Evolutionary conservation across 2,329 filamentous ascomycete species (phyloP), one percentile per base, ranked within the genome.

Genomic region (Botryosphaeria dothidea): DNA sequence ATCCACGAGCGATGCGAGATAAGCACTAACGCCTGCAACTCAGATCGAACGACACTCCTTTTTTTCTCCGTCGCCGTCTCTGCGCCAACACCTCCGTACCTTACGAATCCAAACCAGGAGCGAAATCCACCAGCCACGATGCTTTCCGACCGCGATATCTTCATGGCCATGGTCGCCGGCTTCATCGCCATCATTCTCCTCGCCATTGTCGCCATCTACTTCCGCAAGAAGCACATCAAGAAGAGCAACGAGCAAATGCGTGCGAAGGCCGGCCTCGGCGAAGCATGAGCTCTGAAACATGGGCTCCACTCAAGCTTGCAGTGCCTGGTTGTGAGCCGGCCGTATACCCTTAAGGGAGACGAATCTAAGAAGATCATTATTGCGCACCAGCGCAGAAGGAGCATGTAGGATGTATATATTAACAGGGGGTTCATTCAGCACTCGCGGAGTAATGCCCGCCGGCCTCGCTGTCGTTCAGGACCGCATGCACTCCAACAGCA

Each of bases 141-240:
- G 56, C 41, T 60, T 4, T n/a, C 56, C 41, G 27, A 23, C 56
- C 19, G 43, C 25, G 56, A 60, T 4, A 60, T 46, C 41, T 60
- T 60, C 56, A 46, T 60, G 25, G 56, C 56, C 19, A 19, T 60
- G 13, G 13, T 60, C 41, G 8, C 13, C 27, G 56, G 56, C 56
- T 46, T 60, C 27, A 9, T 60, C 27, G 56, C 23, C 27, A 15
- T 60, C n/a, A 21, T 60, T 25, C 8, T 25, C 41, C 13, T 60
- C 9, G 56, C 56, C 38, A 60, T 60, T 3, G 13, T 60, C 56
- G 7, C 17, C 25, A n/a, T 60, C 56, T 60, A 34, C 56, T 46
- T 60, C 41, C 56, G 56, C 41, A 60, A 60, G 56, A 31, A 25
- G 25, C 41, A 60, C 41, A 23, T 60, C 27, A 36, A 17, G 38